Percentiles rank a stretch among this genome's conserved stretches.
Conservation (phyloP, 2,329 filamentous ascomycete species). For the Leptographium procerum region DNA sequence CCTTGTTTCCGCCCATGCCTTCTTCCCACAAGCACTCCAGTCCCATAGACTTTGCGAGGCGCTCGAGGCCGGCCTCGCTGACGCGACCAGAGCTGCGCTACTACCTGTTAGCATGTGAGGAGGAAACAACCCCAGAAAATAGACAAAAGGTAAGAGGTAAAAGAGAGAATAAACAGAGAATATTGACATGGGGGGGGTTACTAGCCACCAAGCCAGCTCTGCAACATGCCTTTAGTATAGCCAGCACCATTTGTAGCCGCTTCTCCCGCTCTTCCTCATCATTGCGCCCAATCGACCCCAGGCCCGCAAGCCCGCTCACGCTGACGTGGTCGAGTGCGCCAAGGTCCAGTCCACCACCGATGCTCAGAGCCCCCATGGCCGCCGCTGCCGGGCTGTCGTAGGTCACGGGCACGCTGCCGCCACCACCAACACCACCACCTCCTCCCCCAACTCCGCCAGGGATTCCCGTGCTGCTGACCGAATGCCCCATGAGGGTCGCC, state of each 20-base stretch:
- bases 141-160: too few relatives aligned
- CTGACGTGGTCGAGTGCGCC: constrained; percentile 36
- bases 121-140: too few relatives aligned
- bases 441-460: neutral
- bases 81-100: constrained; percentile 47
- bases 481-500: constrained; percentile 35
- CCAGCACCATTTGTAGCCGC: constrained; percentile 40
- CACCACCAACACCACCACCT: neutral
- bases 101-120: neutral
- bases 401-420: constrained; percentile 32
- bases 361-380: constrained; percentile 44
- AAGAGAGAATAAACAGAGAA: too few relatives aligned
- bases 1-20: constrained; percentile 34
- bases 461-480: constrained; percentile 16
- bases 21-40: constrained; percentile 52
- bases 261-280: constrained; percentile 40
- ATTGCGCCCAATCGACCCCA: constrained; percentile 26
- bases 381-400: constrained; percentile 56
- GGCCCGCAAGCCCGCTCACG: constrained; percentile 32
- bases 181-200: neutral
- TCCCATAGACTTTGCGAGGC: constrained; percentile 56
- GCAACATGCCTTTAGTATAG: constrained; percentile 25
- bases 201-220: neutral
- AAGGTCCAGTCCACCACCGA: constrained; percentile 40
- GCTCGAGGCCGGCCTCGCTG: constrained; percentile 63